A percentile compares a stretch with the other conserved stretches of the same genome.
Evolutionary conservation across 1,284 basidiomycete species (phyloP).

Genomic region (Trametes hirsuta): DNA sequence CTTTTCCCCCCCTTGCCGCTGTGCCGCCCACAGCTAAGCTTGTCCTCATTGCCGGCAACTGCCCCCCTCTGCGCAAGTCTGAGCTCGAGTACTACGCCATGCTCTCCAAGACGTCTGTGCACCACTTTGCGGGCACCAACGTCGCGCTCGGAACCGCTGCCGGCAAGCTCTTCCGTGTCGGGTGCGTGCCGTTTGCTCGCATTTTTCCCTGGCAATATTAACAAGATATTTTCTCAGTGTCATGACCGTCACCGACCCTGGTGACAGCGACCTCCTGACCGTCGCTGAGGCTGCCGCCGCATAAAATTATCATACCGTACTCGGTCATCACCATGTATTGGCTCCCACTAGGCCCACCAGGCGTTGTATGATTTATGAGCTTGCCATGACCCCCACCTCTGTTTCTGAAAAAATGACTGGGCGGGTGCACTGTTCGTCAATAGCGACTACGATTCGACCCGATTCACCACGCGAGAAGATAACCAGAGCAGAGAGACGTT

Average conservation of each 20-base stretch:
- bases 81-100: conserved; percentile 99
- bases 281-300: conserved; percentile 68
- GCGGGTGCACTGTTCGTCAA: not conserved
- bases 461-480: not conserved
- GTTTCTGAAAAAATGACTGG: not conserved
- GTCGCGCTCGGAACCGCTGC: conserved; percentile 98
- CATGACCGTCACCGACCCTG: conserved; percentile 96
- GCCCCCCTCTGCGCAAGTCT: conserved; percentile 97
- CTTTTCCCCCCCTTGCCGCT: conserved; percentile 10
- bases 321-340: conserved; percentile 19
- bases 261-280: conserved; percentile 93
- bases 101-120: conserved; percentile 96
- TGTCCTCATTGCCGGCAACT: conserved; percentile 98
- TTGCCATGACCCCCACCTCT: conserved; percentile 12
- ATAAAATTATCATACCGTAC: conserved; percentile 36
- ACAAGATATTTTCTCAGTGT: conserved; percentile 55
- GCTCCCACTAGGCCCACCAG: conserved; percentile 16
- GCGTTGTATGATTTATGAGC: conserved; percentile 29
- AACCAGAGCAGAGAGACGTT: not conserved
- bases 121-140: conserved; percentile 97
- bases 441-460: not conserved
- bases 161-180: conserved; percentile 99
- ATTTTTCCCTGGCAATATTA: not conserved
- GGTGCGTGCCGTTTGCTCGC: conserved; percentile 54
- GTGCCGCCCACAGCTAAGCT: conserved; percentile 80